These are phyloP conservation scores for Fragilaria radians DNA, from an alignment of 108 stramenopile species.

Conservation along the genomic window DNA sequence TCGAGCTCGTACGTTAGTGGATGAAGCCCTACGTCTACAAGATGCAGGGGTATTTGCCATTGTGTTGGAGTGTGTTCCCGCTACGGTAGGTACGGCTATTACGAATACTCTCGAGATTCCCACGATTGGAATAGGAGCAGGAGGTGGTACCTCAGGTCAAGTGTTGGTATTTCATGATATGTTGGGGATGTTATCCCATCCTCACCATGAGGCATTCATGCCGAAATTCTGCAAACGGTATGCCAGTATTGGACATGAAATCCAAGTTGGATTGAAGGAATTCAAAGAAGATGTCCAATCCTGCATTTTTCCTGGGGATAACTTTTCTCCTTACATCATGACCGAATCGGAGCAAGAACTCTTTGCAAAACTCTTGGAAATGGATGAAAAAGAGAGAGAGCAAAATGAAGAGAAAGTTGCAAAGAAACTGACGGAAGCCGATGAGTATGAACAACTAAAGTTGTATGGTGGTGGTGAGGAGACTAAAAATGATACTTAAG, in stretches of 20 bases:
- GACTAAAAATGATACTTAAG: background rate
- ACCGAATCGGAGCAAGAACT: slow-evolving; percentile 45
- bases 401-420: slow-evolving; percentile 44
- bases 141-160: slow-evolving; percentile 86
- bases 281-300: slow-evolving; percentile 92
- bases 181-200: slow-evolving; percentile 94
- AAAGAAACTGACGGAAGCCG: slow-evolving; percentile 41
- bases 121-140: slow-evolving; percentile 98
- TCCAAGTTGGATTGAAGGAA: slow-evolving; percentile 78
- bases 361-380: slow-evolving; percentile 58
- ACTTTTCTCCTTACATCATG: slow-evolving; percentile 92
- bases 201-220: slow-evolving; percentile 94
- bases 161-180: slow-evolving; percentile 98
- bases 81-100: slow-evolving; percentile 85
- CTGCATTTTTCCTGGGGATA: slow-evolving; percentile 83
- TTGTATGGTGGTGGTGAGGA: slow-evolving; percentile 39
- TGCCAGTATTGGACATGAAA: slow-evolving; percentile 85
- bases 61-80: slow-evolving; percentile 97
- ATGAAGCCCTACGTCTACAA: slow-evolving; percentile 91
- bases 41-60: slow-evolving; percentile 94
- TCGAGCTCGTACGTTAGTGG: slow-evolving; percentile 76
- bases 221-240: slow-evolving; percentile 98
- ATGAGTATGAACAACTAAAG: slow-evolving; percentile 77
- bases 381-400: slow-evolving; percentile 47
- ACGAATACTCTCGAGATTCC: slow-evolving; percentile 94